phyloP scores from a whole-genome alignment of 495 filamentous ascomycete species.

The Podospora sp. region DNA sequence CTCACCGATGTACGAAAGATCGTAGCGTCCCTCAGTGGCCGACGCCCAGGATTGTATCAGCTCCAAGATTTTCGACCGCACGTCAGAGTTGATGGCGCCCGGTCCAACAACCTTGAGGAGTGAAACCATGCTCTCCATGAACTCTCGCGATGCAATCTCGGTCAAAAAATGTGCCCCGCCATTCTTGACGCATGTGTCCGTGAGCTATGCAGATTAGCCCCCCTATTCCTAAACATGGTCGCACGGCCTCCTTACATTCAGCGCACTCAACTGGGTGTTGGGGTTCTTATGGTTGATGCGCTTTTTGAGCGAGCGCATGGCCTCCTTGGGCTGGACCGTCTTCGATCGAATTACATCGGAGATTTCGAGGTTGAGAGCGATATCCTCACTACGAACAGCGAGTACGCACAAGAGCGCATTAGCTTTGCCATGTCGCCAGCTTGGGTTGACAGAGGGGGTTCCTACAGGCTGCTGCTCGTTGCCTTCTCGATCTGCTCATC shows the following conservation, averaged over 20 bases:
- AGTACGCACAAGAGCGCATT: conserved; percentile 25
- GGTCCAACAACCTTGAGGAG: conserved; percentile 78
- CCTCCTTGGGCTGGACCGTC: conserved; percentile 93
- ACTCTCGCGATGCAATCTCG: conserved; percentile 94
- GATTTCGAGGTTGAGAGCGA: conserved; percentile 94
- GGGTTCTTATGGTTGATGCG: conserved; percentile 96
- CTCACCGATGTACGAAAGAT: conserved; percentile 83
- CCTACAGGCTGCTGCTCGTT: conserved; percentile 88
- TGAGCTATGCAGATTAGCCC: conserved; percentile 56
- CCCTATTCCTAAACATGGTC: background rate
- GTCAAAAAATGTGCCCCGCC: conserved; percentile 93
- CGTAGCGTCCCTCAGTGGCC: conserved; percentile 82
- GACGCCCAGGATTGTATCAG: conserved; percentile 92
- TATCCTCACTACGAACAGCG: conserved; percentile 76
- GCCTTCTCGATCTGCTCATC: conserved; percentile 97
- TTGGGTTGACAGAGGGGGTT: conserved; percentile 10
- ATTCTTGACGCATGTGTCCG: conserved; percentile 98
- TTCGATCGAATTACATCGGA: conserved; percentile 96
- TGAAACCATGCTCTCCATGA: conserved; percentile 95
- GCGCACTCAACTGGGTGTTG: conserved; percentile 88
- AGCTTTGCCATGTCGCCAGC: background rate
- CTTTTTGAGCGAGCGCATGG: conserved; percentile 92
- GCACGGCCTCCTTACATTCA: conserved; percentile 64
- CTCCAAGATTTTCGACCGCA: conserved; percentile 87
- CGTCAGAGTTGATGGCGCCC: conserved; percentile 77